Base-by-base conservation (phyloP, 805 yeast species). In the Suhomyces pyralidae region DNA sequence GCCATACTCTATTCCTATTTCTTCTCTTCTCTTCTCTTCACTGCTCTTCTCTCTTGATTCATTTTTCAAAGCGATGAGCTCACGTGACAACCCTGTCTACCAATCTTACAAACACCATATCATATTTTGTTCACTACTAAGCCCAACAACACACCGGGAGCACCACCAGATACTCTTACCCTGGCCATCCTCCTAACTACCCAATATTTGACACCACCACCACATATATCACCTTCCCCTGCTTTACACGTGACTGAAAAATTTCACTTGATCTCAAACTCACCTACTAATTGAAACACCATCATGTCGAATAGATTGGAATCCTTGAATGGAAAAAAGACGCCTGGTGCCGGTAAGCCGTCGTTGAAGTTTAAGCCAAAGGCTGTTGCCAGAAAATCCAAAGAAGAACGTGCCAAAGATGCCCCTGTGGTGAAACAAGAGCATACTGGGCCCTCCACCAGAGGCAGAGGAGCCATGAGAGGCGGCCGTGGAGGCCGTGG, bases 361-460 rank as follows among this genome's bases (percentile, higher is more conserved):
- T 76, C 82, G 2, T 71, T 87, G 55, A 86, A 86, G 67, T 92
- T 92, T 70, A 84, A 85, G 67, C 97, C 97, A 2, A 92, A 92
- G 67, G 85, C 79, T 2, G 96, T 92, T 43, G 91, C 91, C 0
- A 77, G 97, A 69, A 83, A 90, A 65, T 73, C 90, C 9, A 86
- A 89, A 59, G 92, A 88, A 59, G 97, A 90, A 60, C 76, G 97
- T 66, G 96, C 84, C 20, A 84, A 88, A 25, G 81, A 82, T 51
- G 92, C 91, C 0, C 90, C 91, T 4, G 63, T 58, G 47, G 79
- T 76, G 57, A 71, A 78, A 54, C 73, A 58, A 24, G 77, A 72
- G 51, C 60, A 60, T 52, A 32, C 17, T 7, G 32, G 38, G 9
- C 55, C 54, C 61, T 59, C 57, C 62, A 51, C 55, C 1, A 50